These are phyloP conservation scores for Cladosporium sp. DNA, from an alignment of 2,329 filamentous ascomycete species.

Conservation along the genomic window DNA sequence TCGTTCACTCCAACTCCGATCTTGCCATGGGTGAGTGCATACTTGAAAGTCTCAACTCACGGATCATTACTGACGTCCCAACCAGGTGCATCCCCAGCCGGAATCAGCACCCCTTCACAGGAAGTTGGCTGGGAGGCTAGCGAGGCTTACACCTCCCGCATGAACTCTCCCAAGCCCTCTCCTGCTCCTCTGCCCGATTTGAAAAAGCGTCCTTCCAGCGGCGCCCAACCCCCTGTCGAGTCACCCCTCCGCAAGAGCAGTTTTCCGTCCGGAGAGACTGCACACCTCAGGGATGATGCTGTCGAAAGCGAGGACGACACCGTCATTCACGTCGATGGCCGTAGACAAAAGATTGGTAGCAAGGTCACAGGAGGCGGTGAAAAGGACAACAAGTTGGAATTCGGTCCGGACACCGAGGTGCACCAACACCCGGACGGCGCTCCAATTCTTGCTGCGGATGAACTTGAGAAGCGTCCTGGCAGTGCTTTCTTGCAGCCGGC, in stretches of 20 bases:
- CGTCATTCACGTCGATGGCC: conserved; percentile 76
- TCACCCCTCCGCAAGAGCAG: conserved; percentile 45
- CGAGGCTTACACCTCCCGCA: conserved; percentile 76
- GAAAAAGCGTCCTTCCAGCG: conserved; percentile 29
- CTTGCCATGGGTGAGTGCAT: conserved; percentile 46
- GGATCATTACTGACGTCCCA: conserved; percentile 15
- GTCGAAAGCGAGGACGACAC: conserved; percentile 52
- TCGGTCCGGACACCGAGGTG: conserved; percentile 48
- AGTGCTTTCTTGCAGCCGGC: conserved; percentile 72
- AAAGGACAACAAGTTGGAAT: conserved; percentile 49
- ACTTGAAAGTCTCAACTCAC: not conserved
- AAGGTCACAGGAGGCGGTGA: conserved; percentile 48
- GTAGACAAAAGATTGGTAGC: conserved; percentile 39
- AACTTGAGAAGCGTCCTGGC: conserved; percentile 70
- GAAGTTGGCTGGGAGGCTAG: conserved; percentile 85
- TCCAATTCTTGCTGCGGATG: conserved; percentile 85
- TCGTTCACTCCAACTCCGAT: conserved; percentile 68
- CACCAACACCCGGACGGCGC: conserved; percentile 61
- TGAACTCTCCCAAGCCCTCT: conserved; percentile 61
- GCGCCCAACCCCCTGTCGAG: conserved; percentile 34
- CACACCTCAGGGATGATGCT: conserved; percentile 27
- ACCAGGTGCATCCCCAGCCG: conserved; percentile 60
- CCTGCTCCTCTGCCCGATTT: conserved; percentile 20
- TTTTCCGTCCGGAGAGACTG: conserved; percentile 40
- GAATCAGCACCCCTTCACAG: conserved; percentile 76